Conservation (phyloP, 1,284 basidiomycete genomes). For the Rugosomyces carneus region DNA sequence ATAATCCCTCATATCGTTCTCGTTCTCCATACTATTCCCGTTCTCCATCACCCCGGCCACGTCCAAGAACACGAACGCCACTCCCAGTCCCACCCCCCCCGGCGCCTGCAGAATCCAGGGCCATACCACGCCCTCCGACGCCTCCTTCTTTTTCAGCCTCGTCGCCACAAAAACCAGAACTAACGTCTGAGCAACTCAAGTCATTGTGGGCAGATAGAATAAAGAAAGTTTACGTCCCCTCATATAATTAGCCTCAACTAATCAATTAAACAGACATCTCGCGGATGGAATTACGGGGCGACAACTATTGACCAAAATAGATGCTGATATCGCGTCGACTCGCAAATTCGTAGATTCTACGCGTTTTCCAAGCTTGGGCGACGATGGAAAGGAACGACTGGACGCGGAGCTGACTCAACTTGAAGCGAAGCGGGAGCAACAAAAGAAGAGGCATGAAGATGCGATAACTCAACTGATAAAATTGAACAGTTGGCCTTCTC, state of each 20-base stretch:
- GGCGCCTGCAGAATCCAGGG: not conserved
- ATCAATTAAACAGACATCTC: conserved; percentile 8
- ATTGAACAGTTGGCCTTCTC: conserved; percentile 34
- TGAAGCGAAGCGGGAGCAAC: conserved; percentile 20
- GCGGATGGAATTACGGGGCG: conserved; percentile 11
- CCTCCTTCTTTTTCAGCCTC: conserved; percentile 3
- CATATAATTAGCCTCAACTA: not conserved
- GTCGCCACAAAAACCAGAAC: conserved; percentile 1
- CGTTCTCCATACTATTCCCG: no score
- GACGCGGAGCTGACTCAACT: conserved; percentile 20
- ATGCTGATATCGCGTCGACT: conserved; percentile 12
- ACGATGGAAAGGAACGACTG: conserved; percentile 13
- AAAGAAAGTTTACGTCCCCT: conserved; percentile 8
- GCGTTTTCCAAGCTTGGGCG: conserved; percentile 8
- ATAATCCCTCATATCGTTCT: not conserved
- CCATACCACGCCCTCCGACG: conserved; percentile 1
- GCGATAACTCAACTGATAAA: conserved; percentile 26
- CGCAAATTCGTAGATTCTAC: conserved; percentile 10
- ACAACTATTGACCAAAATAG: conserved; percentile 9
- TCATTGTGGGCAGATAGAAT: conserved; percentile 18
- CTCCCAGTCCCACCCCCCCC: not conserved
- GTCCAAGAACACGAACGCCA: not conserved
- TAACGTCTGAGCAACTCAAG: conserved; percentile 9
- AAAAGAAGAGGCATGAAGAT: conserved; percentile 23
- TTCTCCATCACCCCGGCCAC: no score